Percentiles rank a stretch among this genome's conserved stretches.
Conservation (phyloP, 495 filamentous ascomycete genomes). For the Penicillium crystallinum region DNA sequence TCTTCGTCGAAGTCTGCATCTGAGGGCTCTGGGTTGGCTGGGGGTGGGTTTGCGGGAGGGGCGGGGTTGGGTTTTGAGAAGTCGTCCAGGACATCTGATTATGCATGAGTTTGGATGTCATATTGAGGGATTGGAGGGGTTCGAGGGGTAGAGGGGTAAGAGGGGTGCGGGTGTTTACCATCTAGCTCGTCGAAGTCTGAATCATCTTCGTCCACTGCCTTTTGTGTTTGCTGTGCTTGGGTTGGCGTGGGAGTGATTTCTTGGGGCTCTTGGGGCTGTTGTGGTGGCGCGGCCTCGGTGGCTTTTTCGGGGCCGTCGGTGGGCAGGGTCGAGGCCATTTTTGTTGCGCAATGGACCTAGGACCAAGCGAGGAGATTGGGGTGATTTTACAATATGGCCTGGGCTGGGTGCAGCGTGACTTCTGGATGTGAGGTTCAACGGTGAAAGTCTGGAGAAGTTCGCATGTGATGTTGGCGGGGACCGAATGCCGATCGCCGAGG, state of each 20-base stretch:
- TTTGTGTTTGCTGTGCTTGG: not conserved
- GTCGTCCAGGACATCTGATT: slow-evolving; percentile 81
- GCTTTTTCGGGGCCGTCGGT: not conserved
- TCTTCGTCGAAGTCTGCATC: slow-evolving; percentile 48
- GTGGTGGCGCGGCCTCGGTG: not conserved
- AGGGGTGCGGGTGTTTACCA: slow-evolving; percentile 44
- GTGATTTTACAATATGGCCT: not conserved
- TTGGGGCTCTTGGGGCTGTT: not conserved
- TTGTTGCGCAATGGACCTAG: not conserved
- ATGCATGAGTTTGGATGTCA: not conserved
- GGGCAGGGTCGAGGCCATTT: not conserved
- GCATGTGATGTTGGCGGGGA: slow-evolving; percentile 29
- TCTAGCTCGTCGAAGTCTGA: slow-evolving; percentile 86
- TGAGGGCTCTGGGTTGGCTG: slow-evolving; percentile 11
- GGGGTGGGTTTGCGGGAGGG: slow-evolving; percentile 18
- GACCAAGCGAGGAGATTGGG: not conserved
- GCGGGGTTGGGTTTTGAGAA: slow-evolving; percentile 55
- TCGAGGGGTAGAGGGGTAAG: not conserved
- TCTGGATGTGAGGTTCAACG: not conserved
- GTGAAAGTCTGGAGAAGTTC: not conserved
- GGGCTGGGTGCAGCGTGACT: not conserved
- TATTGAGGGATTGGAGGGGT: not conserved
- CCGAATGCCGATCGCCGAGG: slow-evolving; percentile 25
- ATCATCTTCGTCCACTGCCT: slow-evolving; percentile 36
- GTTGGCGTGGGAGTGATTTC: slow-evolving; percentile 6